Percentiles rank a stretch among this genome's conserved stretches.
Evolutionary conservation across 148 eudicot species (phyloP).

Genomic region (Fagopyrum homotropicum): DNA sequence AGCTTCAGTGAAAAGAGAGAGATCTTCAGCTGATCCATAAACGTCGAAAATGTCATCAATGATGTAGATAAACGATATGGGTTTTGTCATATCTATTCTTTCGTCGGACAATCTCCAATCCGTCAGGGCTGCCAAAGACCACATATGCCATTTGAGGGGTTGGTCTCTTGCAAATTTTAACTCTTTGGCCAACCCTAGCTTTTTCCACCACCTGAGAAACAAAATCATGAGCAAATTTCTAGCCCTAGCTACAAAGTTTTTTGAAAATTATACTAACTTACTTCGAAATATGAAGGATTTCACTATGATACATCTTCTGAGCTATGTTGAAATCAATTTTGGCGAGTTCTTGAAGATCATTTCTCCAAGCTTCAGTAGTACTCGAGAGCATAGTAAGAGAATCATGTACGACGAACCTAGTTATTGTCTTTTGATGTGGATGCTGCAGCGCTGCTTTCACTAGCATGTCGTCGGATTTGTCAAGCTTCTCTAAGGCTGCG

Average conservation of each 20-base stretch:
- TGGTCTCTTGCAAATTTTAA: constrained; percentile 47
- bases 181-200: constrained; percentile 29
- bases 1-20: constrained; percentile 50
- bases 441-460: constrained; percentile 22
- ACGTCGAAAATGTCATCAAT: constrained; percentile 74
- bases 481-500: constrained; percentile 5
- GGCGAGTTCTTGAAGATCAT: constrained; percentile 18
- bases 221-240: not conserved
- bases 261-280: constrained; percentile 12
- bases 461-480: constrained; percentile 16
- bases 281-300: constrained; percentile 41
- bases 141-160: constrained; percentile 70
- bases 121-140: constrained; percentile 47
- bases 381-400: not conserved
- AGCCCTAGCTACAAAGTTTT: not conserved
- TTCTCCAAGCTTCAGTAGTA: constrained; percentile 13
- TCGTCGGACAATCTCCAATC: constrained; percentile 27
- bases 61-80: constrained; percentile 43
- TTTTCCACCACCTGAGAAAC: constrained; percentile 56
- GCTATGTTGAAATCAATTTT: constrained; percentile 21
- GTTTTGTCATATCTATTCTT: constrained; percentile 52
- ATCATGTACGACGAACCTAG: constrained; percentile 21
- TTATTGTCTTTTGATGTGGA: constrained; percentile 28
- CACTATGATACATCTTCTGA: constrained; percentile 21
- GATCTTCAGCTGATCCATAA: constrained; percentile 47